Base-by-base conservation (phyloP, 768 basidiomycete genomes). In the Nidularia pulvinata region DNA sequence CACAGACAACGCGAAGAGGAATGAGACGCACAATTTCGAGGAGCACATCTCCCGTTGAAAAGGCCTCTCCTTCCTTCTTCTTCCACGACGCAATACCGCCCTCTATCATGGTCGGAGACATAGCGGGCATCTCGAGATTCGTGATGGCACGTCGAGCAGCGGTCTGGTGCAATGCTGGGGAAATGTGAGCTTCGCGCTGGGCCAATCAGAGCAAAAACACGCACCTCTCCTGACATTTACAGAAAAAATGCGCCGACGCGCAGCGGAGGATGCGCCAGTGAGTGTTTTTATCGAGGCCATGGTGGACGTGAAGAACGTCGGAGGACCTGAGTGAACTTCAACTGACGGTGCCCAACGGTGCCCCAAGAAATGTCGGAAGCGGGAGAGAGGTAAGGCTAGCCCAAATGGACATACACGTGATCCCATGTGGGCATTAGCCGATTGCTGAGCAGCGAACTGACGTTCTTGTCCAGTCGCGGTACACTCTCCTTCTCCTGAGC, bases 81-180 rank as follows among this genome's bases (percentile, higher is more conserved):
- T 96, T 97, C 95, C 96, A 98, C 3, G 78, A 79, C 0, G 93
- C 77, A 57, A 98, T 91, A 2, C 89, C 93, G 44, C 95, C 95
- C 70, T 97, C 95, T 0, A 91, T 94, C 91, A 98, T 95, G 10
- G 93, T 96, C 11, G 94, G 95, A 2, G 91, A 95, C 94, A 98
- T 96, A 54, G 95, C 95, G 4, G 95, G 95, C 93, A 98, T 96
- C 60, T 83, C 75, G 54, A 96, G 82, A 57, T 85, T 81, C 47
- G 90, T 86, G 49, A 92, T 78, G 33, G 88, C 92, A 58, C 69
- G 69, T 44, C 62, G 55, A 22, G 48, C 44, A 25, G 37, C 36
- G 39, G 59, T 55, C n/a, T 52, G 52, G 50, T 63, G 61, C 22
- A 63, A 34, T 37, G 44, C 61, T 63, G 54, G 6, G 14, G 5